A percentile compares a stretch with the other conserved stretches of the same genome.
Evolutionary conservation across 257 asterid genomes (phyloP).

Genomic region (Vinca minor): DNA sequence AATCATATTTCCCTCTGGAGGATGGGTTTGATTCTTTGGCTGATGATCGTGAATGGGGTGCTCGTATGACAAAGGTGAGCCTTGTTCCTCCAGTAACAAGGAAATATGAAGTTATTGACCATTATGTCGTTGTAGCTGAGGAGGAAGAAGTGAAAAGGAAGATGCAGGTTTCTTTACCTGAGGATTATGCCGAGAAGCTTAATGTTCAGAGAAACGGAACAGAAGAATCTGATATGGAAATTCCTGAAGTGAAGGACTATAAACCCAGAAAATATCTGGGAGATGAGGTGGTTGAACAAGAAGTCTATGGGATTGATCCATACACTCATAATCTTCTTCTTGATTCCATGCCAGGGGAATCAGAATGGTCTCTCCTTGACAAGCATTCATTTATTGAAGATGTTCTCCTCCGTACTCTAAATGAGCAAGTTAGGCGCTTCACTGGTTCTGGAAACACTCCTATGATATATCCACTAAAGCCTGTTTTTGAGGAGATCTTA

Average conservation of each 20-base stretch:
- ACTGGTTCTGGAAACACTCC: conserved; percentile 90
- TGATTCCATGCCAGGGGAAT: conserved; percentile 95
- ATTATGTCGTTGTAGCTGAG: conserved; percentile 81
- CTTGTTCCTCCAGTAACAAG: conserved; percentile 98
- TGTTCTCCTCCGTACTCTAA: conserved; percentile 73
- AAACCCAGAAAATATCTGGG: conserved; percentile 85
- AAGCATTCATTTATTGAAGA: conserved; percentile 89
- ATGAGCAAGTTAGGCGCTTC: conserved; percentile 73
- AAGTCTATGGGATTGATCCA: conserved; percentile 97
- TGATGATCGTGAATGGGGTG: conserved; percentile 99
- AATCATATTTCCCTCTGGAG: conserved; percentile 44
- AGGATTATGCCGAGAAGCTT: conserved; percentile 83
- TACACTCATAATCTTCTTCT: conserved; percentile 95
- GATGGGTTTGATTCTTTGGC: conserved; percentile 74
- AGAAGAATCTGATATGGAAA: conserved; percentile 99
- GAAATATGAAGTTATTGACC: conserved; percentile 88
- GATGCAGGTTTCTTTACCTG: conserved; percentile 91
- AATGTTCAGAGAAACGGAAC: conserved; percentile 74
- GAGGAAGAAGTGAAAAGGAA: conserved; percentile 93
- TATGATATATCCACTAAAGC: conserved; percentile 70
- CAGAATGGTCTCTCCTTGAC: conserved; percentile 78
- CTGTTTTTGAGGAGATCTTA: conserved; percentile 73
- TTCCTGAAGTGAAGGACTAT: conserved; percentile 92
- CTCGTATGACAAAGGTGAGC: conserved; percentile 96
- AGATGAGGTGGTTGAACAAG: conserved; percentile 94